These are phyloP conservation scores for Penium margaritaceum DNA, from an alignment of 139 green algal species.

Conservation along the genomic window DNA sequence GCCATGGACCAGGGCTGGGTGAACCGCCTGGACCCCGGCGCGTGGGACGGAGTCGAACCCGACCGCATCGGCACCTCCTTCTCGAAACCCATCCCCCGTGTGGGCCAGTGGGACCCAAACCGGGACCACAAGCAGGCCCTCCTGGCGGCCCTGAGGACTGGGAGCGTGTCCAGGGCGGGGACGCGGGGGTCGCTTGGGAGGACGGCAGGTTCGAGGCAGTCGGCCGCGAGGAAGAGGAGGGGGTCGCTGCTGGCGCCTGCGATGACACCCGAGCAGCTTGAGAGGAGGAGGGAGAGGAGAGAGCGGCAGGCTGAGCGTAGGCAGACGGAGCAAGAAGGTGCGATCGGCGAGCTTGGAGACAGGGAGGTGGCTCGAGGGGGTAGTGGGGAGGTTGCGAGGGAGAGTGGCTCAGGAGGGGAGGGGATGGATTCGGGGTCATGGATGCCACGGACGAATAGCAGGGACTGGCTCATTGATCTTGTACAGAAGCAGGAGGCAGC, in stretches of 20 bases:
- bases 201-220: no score
- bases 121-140: background rate
- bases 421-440: background rate
- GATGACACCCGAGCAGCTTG: background rate
- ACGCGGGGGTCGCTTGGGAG: background rate
- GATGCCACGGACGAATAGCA: background rate
- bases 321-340: background rate
- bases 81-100: background rate
- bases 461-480: background rate
- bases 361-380: no score
- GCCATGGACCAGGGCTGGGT: background rate
- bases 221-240: background rate
- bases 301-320: background rate
- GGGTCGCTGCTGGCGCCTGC: background rate
- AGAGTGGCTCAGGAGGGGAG: background rate
- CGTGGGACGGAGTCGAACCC: background rate
- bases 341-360: no score
- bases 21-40: background rate
- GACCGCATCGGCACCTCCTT: background rate
- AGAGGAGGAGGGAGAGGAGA: background rate
- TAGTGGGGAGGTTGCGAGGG: background rate
- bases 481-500: conserved; percentile 5
- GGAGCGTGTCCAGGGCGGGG: background rate
- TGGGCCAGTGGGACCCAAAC: background rate
- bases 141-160: background rate